Conservation (phyloP, 495 filamentous ascomycete genomes). For the Penicillium turbatum region DNA sequence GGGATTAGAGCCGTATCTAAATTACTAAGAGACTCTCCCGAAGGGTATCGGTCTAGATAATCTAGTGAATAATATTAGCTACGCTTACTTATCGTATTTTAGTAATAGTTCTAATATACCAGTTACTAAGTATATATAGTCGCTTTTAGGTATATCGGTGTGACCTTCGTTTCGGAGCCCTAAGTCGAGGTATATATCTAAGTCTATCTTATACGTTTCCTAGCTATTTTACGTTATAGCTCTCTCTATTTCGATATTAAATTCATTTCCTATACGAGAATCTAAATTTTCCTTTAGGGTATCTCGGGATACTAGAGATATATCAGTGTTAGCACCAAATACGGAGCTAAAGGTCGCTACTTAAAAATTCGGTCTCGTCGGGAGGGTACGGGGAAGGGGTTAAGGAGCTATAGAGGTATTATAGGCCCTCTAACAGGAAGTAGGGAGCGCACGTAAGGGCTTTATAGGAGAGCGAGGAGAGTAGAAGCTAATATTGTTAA, state of each 20-base stretch:
- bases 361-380: not conserved
- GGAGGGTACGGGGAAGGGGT: not conserved
- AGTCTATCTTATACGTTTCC: not conserved
- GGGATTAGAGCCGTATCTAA: not conserved
- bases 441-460: not conserved
- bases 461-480: not conserved
- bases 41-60: not conserved
- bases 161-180: not conserved
- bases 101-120: not conserved
- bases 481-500: slow-evolving; percentile 7
- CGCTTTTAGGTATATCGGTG: not conserved
- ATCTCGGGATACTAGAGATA: not conserved
- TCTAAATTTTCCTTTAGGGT: not conserved
- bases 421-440: not conserved
- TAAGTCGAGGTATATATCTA: not conserved
- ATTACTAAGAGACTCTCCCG: not conserved
- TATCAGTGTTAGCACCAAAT: not conserved
- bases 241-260: not conserved
- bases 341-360: not conserved
- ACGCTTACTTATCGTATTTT: not conserved
- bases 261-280: not conserved
- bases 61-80: not conserved
- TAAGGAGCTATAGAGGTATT: not conserved
- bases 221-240: not conserved
- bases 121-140: not conserved